phyloP scores from a whole-genome alignment of 257 asterid species.

The Petunia secreta region DNA sequence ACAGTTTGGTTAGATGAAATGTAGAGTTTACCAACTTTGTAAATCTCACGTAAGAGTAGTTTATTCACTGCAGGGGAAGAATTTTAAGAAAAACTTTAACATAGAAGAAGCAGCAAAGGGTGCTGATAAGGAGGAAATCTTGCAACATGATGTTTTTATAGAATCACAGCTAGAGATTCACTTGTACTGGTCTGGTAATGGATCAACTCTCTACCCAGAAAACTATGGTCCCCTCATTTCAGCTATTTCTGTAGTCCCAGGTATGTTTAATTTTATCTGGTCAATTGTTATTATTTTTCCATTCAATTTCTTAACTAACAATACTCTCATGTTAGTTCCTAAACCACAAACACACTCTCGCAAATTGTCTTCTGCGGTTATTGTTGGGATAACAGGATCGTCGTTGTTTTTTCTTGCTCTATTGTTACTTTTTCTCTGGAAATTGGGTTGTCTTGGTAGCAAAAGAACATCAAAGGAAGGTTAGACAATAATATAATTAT shows the following conservation, averaged over 20 bases:
- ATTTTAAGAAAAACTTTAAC: conserved; percentile 21
- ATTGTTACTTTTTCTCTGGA: conserved; percentile 26
- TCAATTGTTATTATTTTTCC: not conserved
- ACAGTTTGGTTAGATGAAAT: not conserved
- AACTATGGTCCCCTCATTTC: conserved; percentile 36
- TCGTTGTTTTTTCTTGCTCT: not conserved
- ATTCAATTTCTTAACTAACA: not conserved
- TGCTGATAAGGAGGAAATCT: not conserved
- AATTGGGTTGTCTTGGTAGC: conserved; percentile 29
- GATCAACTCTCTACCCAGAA: not conserved
- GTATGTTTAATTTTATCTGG: not conserved
- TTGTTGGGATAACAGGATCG: conserved; percentile 21
- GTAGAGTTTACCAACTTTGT: not conserved
- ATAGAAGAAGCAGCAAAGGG: conserved; percentile 24
- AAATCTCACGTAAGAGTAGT: not conserved
- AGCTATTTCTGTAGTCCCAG: conserved; percentile 29
- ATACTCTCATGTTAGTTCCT: not conserved
- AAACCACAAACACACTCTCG: not conserved
- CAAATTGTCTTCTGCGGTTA: conserved; percentile 19
- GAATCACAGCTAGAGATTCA: conserved; percentile 30
- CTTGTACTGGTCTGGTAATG: conserved; percentile 35
- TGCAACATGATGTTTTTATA: not conserved
- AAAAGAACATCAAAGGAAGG: conserved; percentile 25
- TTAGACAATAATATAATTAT: not conserved
- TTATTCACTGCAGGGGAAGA: conserved; percentile 19